Base-by-base conservation (phyloP, 1,284 basidiomycete genomes). In the Ustilago bromivora region DNA sequence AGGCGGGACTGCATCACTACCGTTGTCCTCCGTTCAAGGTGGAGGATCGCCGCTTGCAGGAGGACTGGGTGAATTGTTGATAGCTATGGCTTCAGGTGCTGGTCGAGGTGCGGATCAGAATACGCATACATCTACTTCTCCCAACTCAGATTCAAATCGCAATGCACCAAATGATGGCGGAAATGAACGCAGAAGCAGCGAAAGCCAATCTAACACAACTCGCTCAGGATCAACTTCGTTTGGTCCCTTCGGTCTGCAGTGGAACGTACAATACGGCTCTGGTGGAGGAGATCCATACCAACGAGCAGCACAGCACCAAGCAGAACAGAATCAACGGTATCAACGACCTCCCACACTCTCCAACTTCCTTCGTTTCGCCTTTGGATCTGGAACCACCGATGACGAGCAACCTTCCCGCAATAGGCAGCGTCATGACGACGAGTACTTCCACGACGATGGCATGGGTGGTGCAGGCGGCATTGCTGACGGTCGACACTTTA, bases 401-500 rank as follows among this genome's bases (percentile, higher is more conserved):
- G 52, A 56, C 55, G 60, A 61, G 7, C 23, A 28, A 28, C 51
- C 59, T 11, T 38, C 46, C 35, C 32, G 31, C 17, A 58, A 49
- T 36, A 40, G 36, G 35, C 54, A 40, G 41, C 12, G 23, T 17
- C 19, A 40, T n/a, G 5, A 31, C 13, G 40, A 63, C 23, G 72
- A 78, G 15, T 65, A 78, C 58, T 68, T 73, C 12, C 79, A 81
- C 58, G 82, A 83, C 47, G 82, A 83, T 41, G 82, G 82, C 15
- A 83, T 83, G 81, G 82, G 82, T 3, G 82, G 81, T 2, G 81
- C 81, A 12, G 82, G 81, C 9, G 71, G 62, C 2, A 71, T 73
- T n/a, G 62, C 81, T 15, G 82, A 83, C 52, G 82, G 82, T 7
- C 74, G 82, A 9, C 66, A 59, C 40, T 82, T 82, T 68, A 82